Conservation (phyloP, 495 filamentous ascomycete species). For the Penicillium paxilli region DNA sequence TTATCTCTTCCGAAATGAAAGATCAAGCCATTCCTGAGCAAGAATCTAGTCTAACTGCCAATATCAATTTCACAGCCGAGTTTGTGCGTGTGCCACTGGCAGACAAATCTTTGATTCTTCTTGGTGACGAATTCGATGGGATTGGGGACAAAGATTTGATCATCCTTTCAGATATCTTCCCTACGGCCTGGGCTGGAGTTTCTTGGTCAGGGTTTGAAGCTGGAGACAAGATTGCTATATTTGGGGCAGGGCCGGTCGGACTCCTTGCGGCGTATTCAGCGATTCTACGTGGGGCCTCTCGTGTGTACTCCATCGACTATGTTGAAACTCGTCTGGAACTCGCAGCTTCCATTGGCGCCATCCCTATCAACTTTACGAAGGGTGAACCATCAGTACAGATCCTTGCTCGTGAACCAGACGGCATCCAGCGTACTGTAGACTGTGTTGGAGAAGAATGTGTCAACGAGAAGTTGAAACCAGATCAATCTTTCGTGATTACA, state of each 20-base stretch:
- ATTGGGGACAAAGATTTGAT: conserved; percentile 31
- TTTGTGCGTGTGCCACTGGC: conserved; percentile 36
- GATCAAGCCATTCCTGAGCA: too few species aligned
- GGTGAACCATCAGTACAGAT: conserved; percentile 34
- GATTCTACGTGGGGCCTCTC: conserved; percentile 36
- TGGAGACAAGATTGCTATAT: conserved; percentile 40
- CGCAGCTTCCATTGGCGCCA: conserved; percentile 50
- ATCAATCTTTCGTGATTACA: not conserved
- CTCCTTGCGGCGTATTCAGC: conserved; percentile 39
- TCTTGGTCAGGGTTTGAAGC: conserved; percentile 25
- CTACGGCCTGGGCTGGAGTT: conserved; percentile 31
- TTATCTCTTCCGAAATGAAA: too few species aligned
- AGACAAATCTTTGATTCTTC: conserved; percentile 21
- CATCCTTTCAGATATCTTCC: conserved; percentile 34
- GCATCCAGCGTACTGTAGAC: conserved; percentile 5
- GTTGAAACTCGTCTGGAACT: conserved; percentile 46
- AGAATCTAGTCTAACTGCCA: too few species aligned
- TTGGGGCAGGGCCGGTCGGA: conserved; percentile 38
- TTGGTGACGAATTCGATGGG: conserved; percentile 8
- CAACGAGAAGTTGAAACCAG: not conserved
- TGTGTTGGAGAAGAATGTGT: conserved; percentile 14
- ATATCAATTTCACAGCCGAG: conserved; percentile 21
- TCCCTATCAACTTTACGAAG: conserved; percentile 33
- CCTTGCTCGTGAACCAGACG: not conserved
- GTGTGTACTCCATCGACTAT: conserved; percentile 50